Base-by-base conservation (phyloP, 257 asterid species). In the Verbena officinalis region DNA sequence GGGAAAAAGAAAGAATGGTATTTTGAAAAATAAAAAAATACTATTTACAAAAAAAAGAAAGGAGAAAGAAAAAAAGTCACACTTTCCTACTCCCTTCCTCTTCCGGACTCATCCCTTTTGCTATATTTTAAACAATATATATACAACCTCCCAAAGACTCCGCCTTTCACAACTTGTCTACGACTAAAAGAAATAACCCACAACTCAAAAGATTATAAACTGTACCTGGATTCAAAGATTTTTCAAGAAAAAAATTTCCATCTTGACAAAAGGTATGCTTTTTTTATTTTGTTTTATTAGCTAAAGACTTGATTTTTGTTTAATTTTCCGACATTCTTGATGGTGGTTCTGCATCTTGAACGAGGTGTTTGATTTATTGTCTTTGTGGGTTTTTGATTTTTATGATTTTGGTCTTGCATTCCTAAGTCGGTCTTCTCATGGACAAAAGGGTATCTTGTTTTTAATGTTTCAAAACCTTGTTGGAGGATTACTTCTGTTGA, bases 1-100 rank as follows among this genome's bases (percentile, higher is more conserved):
- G 59, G 46, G 58, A 61, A 52, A 49, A 36, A 34, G 13, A 20
- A 58, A 31, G 52, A 55, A 42, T 24, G 5, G 5, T 19, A 7
- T 17, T 23, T 8, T 1, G 14, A 20, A 14, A 48, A 22, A 15
- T 15, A 14, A 48, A 22, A 15, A 15, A 54, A 8, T 23, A 16
- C 8, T 60, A 30, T 24, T 36, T 46, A 23, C 8, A 22, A 42
- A 36, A 12, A 10, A 72, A 59, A 52, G 40, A 75, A 72, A 63
- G 22, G 34, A 63, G 70, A 55, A 50, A 69, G 84, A 89, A 84
- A 90, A 82, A 84, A 82, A 84, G 83, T 84, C 94, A 65, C 95
- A 83, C 90, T 70, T 86, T 91, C 98, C 87, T 75, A 36, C 82
- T 59, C 49, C 74, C 67, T 80, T 82, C 86, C 75, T 73, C 72